phyloP scores from a whole-genome alignment of 116 monocot genomes.

The Iris pallida region DNA sequence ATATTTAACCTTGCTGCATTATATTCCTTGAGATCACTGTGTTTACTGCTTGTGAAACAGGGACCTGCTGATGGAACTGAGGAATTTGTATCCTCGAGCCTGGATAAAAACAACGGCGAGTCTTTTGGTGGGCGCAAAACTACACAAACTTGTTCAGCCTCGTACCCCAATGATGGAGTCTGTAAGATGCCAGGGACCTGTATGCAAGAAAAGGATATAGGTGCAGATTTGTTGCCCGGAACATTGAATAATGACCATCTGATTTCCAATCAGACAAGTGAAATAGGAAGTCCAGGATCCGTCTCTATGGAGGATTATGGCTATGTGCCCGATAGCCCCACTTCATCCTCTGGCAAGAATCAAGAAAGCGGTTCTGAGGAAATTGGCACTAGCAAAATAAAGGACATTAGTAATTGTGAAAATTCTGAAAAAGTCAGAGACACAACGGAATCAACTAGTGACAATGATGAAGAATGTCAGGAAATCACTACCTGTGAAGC shows the following conservation, averaged over 20 bases:
- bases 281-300: not conserved
- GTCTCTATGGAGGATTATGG: constrained; percentile 2
- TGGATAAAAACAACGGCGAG: not conserved
- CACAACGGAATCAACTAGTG: not conserved
- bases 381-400: not conserved
- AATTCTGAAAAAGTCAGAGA: not conserved
- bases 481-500: not conserved
- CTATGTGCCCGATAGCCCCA: constrained; percentile 13
- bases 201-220: constrained; percentile 11
- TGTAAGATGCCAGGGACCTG: not conserved
- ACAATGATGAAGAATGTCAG: not conserved
- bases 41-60: not conserved
- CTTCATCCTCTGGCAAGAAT: constrained; percentile 9
- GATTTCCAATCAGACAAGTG: not conserved
- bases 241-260: not conserved
- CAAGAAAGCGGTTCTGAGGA: not conserved
- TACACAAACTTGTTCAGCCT: constrained; percentile 4
- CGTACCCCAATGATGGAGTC: not conserved
- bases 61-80: constrained; percentile 3
- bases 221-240: not conserved
- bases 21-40: too few species aligned
- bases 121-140: not conserved
- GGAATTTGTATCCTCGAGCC: not conserved
- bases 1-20: too few species aligned
- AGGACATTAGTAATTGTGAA: not conserved